Conservation (phyloP, 1,284 basidiomycete genomes). For the Melampsora larici-populina region DNA sequence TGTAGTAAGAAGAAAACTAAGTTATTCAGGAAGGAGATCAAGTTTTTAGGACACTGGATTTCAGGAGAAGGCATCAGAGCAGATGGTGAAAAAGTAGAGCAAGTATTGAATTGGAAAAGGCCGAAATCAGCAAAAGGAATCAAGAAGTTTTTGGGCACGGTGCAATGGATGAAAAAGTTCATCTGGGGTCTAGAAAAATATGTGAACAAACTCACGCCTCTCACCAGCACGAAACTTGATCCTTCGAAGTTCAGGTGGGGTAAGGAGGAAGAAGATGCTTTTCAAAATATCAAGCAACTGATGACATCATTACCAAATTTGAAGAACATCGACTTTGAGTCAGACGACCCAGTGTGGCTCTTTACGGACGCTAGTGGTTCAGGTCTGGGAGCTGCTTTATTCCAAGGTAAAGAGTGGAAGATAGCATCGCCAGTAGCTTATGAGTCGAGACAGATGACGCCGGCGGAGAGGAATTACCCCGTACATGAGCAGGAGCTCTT, state of each 20-base stretch:
- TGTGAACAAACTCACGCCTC: no score
- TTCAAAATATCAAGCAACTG: background rate
- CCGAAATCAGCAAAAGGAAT: slow-evolving; percentile 52
- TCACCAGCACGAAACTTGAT: no score
- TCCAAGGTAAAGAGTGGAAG: no score
- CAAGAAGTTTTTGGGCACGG: slow-evolving; percentile 53
- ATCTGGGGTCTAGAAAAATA: no score
- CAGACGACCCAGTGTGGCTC: slow-evolving; percentile 15
- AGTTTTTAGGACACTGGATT: slow-evolving; percentile 56
- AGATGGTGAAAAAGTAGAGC: slow-evolving; percentile 52
- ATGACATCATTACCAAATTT: background rate
- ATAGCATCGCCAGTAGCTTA: no score
- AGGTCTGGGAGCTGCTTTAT: no score
- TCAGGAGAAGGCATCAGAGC: slow-evolving; percentile 52
- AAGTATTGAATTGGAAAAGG: slow-evolving; percentile 54
- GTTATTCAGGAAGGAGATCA: slow-evolving; percentile 50
- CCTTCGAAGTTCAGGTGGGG: no score
- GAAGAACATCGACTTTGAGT: slow-evolving; percentile 48
- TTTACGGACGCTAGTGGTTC: slow-evolving; percentile 8
- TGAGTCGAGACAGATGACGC: no score
- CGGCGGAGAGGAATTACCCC: no score
- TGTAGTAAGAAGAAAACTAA: no score
- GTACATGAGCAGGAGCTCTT: no score
- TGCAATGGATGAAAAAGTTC: no score
- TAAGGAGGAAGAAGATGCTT: background rate